Conservation (phyloP, 352 stramenopile species). For the Aphanomyces euteiches region DNA sequence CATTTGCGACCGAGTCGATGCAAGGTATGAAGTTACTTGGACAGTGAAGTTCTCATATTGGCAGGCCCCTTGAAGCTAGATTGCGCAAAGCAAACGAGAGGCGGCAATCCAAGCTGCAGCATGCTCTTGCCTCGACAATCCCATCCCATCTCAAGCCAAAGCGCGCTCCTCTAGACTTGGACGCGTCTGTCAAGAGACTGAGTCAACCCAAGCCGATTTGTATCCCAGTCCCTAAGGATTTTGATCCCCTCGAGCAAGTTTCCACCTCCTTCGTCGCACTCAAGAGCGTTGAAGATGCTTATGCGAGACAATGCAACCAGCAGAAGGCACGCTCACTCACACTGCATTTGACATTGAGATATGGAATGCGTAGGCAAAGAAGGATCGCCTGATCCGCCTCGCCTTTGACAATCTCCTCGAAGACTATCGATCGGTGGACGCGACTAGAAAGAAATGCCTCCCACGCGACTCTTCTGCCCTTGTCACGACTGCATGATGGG, state of each 20-base stretch:
- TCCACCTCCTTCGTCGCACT: neutral
- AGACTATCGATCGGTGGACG: neutral
- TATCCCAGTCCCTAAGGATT: neutral
- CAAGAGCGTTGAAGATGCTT: neutral
- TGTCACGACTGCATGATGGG: too few species aligned
- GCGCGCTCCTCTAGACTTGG: neutral
- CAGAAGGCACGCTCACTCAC: neutral
- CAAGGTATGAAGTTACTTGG: neutral
- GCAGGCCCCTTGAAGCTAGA: neutral
- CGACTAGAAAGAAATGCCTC: too few species aligned
- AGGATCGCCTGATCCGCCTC: neutral
- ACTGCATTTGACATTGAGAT: too few species aligned
- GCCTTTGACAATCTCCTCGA: neutral
- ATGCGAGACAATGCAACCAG: neutral
- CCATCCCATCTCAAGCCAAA: neutral
- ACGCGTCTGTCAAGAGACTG: neutral
- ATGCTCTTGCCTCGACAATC: neutral
- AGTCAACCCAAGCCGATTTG: neutral
- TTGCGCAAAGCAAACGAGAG: conserved; percentile 1
- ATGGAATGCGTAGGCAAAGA: neutral
- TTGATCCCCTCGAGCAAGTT: neutral
- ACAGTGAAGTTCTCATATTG: neutral
- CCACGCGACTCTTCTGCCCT: too few species aligned
- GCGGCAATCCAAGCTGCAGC: neutral
- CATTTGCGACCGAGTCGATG: neutral